Base-by-base conservation (phyloP, 1,284 basidiomycete genomes). In the Cutaneotrichosporon daszewskae region DNA sequence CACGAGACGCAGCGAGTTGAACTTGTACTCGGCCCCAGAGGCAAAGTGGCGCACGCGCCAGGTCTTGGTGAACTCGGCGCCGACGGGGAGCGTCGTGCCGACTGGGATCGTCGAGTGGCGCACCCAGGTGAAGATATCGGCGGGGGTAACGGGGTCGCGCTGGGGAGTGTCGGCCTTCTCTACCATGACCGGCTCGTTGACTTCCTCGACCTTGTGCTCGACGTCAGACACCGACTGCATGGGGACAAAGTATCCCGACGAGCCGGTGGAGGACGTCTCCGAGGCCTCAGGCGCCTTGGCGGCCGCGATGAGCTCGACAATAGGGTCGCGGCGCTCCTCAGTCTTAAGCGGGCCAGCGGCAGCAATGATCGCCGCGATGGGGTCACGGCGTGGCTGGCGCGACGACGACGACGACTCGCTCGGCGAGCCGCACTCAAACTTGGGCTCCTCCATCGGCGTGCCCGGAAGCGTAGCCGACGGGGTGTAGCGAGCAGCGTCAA, bases 1-100 rank as follows among this genome's bases (percentile, higher is more conserved):
- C 0, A 63, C 62, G 16, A 68, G 56, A 7, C 44, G 47, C 20
- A 68, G 41, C n/a, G 33, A 19, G 12, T 54, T 55, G 33, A 67
- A 66, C 26, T 54, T 43, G 43, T 50, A 67, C 44, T 69, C 64
- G 19, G 45, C 26, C 5, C 66, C 66, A 13, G 46, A 38, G 24
- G 62, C 65, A 42, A 64, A 67, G 44, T 69, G 62, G 51, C 58
- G 62, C 22, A 63, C 36, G 16, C 50, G 54, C 66, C 66, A 69
- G 9, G 60, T 58, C 49, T 69, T 69, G 54, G 63, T 67, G 53
- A 69, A 67, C 32, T 60, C 62, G 23, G 66, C 57, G 13, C 66
- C 66, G 9, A 53, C 51, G 12, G 65, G 66, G 4, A 69, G 54
- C 2, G 47, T 50, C 27, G 57, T 60, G 10, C 60, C 62, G 10